Percentiles rank a stretch among this genome's conserved stretches.
These are phyloP conservation scores for Cyclotella cryptica DNA, from an alignment of 108 stramenopile genomes.

Conservation along the genomic window DNA sequence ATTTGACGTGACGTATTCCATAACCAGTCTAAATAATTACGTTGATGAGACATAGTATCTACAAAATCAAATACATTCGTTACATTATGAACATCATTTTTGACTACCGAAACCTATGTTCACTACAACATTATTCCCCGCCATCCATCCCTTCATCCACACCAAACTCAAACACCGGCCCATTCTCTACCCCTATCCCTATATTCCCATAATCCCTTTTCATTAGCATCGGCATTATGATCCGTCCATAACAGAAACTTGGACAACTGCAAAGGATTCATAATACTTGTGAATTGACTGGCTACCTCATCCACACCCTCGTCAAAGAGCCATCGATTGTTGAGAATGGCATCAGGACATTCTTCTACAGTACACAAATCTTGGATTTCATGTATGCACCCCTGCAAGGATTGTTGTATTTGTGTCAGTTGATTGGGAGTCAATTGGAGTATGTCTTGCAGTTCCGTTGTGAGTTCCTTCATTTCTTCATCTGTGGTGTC, in stretches of 20 bases:
- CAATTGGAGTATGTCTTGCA: constrained; percentile 67
- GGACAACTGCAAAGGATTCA: constrained; percentile 86
- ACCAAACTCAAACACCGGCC: constrained; percentile 82
- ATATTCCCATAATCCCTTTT: constrained; percentile 77
- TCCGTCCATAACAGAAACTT: constrained; percentile 91
- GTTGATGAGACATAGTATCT: too few relatives aligned
- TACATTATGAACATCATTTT: too few relatives aligned
- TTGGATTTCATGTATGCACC: constrained; percentile 66
- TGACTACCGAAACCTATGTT: too few relatives aligned
- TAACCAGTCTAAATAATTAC: too few relatives aligned
- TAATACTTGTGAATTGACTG: constrained; percentile 76
- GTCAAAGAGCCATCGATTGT: constrained; percentile 82
- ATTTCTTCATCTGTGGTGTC: constrained; percentile 44
- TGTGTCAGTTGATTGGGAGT: constrained; percentile 60
- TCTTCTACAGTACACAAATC: constrained; percentile 71
- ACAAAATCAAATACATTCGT: too few relatives aligned
- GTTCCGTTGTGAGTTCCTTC: constrained; percentile 60
- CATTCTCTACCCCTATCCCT: constrained; percentile 23
- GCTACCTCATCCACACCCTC: constrained; percentile 76
- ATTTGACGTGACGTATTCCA: too few relatives aligned
- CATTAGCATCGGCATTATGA: constrained; percentile 85
- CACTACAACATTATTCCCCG: too few relatives aligned
- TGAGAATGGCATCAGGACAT: constrained; percentile 69
- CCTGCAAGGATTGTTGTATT: constrained; percentile 53
- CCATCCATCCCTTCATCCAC: too few relatives aligned